phyloP scores from a whole-genome alignment of 345 rosid species.

The Excoecaria cochinchinensis region DNA sequence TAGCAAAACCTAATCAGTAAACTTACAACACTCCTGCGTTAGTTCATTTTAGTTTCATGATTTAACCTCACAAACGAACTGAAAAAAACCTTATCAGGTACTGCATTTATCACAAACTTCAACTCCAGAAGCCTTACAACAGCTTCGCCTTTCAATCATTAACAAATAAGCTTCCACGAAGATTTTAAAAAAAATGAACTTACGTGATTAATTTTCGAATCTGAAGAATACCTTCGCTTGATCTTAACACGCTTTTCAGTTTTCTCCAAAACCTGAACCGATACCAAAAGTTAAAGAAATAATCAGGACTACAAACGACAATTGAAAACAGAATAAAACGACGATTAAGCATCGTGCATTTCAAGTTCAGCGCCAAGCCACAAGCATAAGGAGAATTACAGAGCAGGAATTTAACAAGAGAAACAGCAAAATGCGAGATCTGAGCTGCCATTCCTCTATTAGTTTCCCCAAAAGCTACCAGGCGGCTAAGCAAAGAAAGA shows the following conservation, averaged over 20 bases:
- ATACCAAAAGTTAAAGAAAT: neutral
- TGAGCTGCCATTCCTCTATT: neutral
- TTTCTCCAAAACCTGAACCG: conserved; percentile 6
- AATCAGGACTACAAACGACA: neutral
- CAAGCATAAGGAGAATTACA: too few species aligned
- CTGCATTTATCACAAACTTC: neutral
- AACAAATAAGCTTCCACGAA: neutral
- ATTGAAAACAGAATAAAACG: neutral
- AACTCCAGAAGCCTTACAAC: neutral
- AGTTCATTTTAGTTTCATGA: neutral
- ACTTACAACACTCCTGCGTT: neutral
- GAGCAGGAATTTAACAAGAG: neutral
- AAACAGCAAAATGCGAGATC: conserved; percentile 13
- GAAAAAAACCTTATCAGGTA: neutral
- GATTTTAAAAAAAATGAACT: neutral
- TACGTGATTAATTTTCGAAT: conserved; percentile 30
- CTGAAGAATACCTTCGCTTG: conserved; percentile 18
- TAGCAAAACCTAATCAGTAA: neutral
- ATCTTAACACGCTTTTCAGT: conserved; percentile 21
- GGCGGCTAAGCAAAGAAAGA: neutral
- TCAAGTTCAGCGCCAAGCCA: neutral
- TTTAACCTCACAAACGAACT: neutral
- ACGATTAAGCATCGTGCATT: neutral
- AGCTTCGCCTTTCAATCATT: neutral
- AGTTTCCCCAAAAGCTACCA: neutral